Percentiles rank a stretch among this genome's conserved stretches.
Conservation (phyloP, 169 alveolate species). For the Plasmodium malariae region DNA sequence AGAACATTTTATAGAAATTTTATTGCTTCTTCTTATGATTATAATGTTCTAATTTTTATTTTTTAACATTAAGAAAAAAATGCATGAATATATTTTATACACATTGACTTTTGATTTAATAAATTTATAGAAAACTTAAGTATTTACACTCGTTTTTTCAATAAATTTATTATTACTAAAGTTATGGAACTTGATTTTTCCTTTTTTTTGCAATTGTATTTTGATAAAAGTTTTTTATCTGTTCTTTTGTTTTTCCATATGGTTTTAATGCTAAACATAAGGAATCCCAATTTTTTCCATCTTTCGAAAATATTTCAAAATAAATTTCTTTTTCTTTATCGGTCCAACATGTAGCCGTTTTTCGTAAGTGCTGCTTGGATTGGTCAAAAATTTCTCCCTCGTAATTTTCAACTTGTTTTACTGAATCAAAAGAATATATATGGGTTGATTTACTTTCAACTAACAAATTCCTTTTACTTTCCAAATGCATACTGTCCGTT, state of each 20-base stretch:
- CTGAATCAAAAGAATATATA: not conserved
- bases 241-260: slow-evolving; percentile 79
- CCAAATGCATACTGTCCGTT: not conserved
- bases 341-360: slow-evolving; percentile 78
- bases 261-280: slow-evolving; percentile 61
- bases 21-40: no score
- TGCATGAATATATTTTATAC: no score
- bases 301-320: slow-evolving; percentile 24
- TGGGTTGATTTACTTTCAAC: slow-evolving; percentile 16
- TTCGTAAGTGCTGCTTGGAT: slow-evolving; percentile 37
- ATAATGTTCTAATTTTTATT: no score
- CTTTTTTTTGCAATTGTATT: slow-evolving; percentile 48
- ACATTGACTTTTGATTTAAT: no score
- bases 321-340: slow-evolving; percentile 76
- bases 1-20: no score
- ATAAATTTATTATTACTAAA: no score
- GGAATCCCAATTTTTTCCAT: slow-evolving; percentile 80
- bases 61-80: no score
- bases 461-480: not conserved
- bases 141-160: no score
- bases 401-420: slow-evolving; percentile 30
- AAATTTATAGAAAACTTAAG: no score
- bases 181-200: slow-evolving; percentile 16
- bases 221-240: slow-evolving; percentile 79
- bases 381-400: slow-evolving; percentile 22